These are phyloP conservation scores for Fusarium sp. DNA, from an alignment of 2,329 filamentous ascomycete genomes.

Conservation along the genomic window DNA sequence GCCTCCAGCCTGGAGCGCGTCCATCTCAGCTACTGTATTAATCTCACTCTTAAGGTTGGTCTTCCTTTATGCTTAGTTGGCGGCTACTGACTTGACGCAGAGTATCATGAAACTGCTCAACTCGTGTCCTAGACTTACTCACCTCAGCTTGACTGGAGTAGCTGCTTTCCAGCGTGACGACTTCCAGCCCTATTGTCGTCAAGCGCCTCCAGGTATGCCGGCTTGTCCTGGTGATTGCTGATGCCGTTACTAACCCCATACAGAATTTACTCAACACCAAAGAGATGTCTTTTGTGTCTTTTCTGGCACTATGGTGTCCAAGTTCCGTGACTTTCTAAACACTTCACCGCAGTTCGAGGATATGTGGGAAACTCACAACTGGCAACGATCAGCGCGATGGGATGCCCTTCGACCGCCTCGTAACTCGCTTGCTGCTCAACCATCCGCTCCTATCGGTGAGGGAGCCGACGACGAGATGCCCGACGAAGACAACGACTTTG, in stretches of 20 bases:
- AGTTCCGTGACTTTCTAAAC: constrained; percentile 85
- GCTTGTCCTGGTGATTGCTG: neutral
- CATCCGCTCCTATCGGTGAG: constrained; percentile 44
- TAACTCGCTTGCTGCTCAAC: constrained; percentile 17
- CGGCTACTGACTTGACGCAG: constrained; percentile 62
- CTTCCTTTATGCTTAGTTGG: neutral
- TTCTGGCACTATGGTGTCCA: constrained; percentile 86
- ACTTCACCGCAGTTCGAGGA: constrained; percentile 64
- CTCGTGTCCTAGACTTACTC: constrained; percentile 91
- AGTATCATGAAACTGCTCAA: constrained; percentile 93
- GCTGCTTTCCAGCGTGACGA: constrained; percentile 91
- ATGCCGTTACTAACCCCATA: constrained; percentile 43
- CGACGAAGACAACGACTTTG: constrained; percentile 63
- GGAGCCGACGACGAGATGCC: constrained; percentile 61
- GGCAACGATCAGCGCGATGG: constrained; percentile 25
- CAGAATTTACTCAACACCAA: constrained; percentile 96
- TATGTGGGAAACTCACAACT: constrained; percentile 54
- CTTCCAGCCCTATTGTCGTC: constrained; percentile 87
- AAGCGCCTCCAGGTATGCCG: constrained; percentile 79
- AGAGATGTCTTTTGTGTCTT: constrained; percentile 98
- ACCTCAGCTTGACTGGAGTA: constrained; percentile 94
- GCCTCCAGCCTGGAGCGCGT: constrained; percentile 87
- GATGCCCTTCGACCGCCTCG: constrained; percentile 22
- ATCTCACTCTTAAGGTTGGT: constrained; percentile 84
- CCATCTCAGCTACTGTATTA: constrained; percentile 94